These are phyloP conservation scores for Calocybe cyanea DNA, from an alignment of 768 basidiomycete genomes.

Conservation along the genomic window DNA sequence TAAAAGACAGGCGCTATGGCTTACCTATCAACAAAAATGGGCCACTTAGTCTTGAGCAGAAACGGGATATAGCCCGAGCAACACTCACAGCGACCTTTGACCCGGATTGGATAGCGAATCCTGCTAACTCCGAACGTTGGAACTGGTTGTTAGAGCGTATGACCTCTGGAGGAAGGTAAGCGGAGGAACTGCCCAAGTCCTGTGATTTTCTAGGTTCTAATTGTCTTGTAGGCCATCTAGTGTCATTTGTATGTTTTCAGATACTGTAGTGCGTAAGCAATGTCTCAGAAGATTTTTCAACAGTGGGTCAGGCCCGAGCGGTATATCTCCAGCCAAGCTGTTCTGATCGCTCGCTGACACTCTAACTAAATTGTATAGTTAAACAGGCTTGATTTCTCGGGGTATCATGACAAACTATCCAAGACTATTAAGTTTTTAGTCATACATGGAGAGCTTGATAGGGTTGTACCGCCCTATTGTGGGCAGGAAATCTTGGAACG, in stretches of 20 bases:
- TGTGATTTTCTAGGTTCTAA: too few relatives aligned
- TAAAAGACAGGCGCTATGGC: conserved; percentile 22
- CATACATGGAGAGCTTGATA: conserved; percentile 39
- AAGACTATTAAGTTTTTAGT: conserved; percentile 29
- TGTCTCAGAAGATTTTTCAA: neutral
- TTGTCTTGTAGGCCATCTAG: conserved; percentile 20
- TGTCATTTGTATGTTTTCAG: conserved; percentile 24
- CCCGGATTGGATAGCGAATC: conserved; percentile 29
- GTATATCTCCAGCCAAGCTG: neutral
- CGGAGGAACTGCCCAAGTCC: neutral
- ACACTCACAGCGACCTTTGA: conserved; percentile 28
- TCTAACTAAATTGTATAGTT: conserved; percentile 13
- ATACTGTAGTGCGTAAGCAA: neutral
- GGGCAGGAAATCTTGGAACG: conserved; percentile 30
- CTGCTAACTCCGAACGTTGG: conserved; percentile 22
- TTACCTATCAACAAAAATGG: conserved; percentile 16
- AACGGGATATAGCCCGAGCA: conserved; percentile 24
- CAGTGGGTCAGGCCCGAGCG: conserved; percentile 20
- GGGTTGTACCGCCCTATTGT: conserved; percentile 32
- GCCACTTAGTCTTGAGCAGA: conserved; percentile 25
- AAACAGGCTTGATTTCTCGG: conserved; percentile 26
- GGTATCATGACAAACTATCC: conserved; percentile 28
- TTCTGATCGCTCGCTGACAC: neutral
- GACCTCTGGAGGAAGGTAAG: conserved; percentile 22
- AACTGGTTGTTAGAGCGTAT: conserved; percentile 21